A percentile compares a stretch with the other conserved stretches of the same genome.
phyloP scores from a whole-genome alignment of 257 asterid species.

The Solanum arcanum region DNA sequence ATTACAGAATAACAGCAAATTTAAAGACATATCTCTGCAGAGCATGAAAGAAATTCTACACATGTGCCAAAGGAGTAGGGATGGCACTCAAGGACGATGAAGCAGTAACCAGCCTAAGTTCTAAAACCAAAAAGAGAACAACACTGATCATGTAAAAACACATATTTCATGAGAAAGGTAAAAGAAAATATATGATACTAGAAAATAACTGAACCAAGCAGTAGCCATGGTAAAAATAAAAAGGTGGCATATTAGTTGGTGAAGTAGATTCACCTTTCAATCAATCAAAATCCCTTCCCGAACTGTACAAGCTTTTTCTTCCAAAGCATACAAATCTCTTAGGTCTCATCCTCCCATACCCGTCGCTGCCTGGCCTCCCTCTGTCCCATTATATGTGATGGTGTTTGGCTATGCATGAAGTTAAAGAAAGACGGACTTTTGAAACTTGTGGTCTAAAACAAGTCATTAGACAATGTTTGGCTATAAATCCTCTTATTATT shows the following conservation, averaged over 20 bases:
- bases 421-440: neutral
- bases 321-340: neutral
- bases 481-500: neutral
- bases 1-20: neutral
- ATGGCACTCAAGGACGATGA: neutral
- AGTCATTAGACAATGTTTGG: neutral
- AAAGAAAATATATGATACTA: neutral
- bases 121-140: neutral
- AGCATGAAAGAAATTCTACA: neutral
- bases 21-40: neutral
- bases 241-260: neutral
- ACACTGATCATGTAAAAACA: neutral
- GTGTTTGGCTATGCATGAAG: neutral
- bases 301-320: neutral
- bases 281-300: neutral
- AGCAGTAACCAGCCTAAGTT: neutral
- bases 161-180: neutral
- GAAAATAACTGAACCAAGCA: neutral
- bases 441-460: neutral
- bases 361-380: neutral
- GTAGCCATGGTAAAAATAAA: neutral
- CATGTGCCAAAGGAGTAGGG: neutral
- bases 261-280: neutral
- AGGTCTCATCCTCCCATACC: neutral
- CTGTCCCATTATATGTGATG: neutral